Percentiles rank a stretch among this genome's conserved stretches.
Evolutionary conservation across 805 yeast genomes (phyloP).

Genomic region (Brettanomyces bruxellensis): DNA sequence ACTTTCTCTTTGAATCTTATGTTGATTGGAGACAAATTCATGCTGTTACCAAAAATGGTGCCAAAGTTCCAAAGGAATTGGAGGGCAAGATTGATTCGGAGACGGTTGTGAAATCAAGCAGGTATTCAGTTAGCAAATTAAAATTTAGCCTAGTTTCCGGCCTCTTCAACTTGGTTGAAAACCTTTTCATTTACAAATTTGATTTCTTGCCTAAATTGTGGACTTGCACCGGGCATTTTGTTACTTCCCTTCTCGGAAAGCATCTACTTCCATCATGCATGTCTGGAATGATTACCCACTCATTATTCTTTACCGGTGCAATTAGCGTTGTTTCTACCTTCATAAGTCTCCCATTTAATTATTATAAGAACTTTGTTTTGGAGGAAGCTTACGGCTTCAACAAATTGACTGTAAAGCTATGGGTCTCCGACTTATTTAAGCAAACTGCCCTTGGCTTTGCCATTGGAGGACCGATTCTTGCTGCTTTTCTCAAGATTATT

Average conservation of each 20-base stretch:
- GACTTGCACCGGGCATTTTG: constrained; percentile 34
- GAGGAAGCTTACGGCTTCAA: constrained; percentile 94
- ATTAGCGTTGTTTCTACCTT: constrained; percentile 43
- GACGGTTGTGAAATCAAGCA: constrained; percentile 68
- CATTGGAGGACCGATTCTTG: constrained; percentile 66
- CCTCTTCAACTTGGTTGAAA: constrained; percentile 42
- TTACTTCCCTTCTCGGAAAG: constrained; percentile 17
- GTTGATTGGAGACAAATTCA: constrained; percentile 67
- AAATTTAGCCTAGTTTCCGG: constrained; percentile 53
- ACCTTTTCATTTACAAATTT: constrained; percentile 45
- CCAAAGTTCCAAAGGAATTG: constrained; percentile 58
- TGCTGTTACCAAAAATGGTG: constrained; percentile 39
- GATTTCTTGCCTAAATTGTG: constrained; percentile 62
- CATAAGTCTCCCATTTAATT: constrained; percentile 55
- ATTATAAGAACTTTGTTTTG: constrained; percentile 75
- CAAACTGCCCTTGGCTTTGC: constrained; percentile 40
- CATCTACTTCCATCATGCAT: constrained; percentile 14
- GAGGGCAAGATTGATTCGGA: constrained; percentile 60
- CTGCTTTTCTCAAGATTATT: constrained; percentile 72
- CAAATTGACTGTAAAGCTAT: constrained; percentile 64
- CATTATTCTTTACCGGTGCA: constrained; percentile 53
- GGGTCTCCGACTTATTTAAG: constrained; percentile 69
- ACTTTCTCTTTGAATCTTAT: constrained; percentile 67
- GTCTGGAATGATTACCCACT: constrained; percentile 60
- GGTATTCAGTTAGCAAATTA: constrained; percentile 73